A percentile compares a stretch with the other conserved stretches of the same genome.
These are phyloP conservation scores for Henckelia pumila DNA, from an alignment of 257 asterid genomes.

Conservation along the genomic window DNA sequence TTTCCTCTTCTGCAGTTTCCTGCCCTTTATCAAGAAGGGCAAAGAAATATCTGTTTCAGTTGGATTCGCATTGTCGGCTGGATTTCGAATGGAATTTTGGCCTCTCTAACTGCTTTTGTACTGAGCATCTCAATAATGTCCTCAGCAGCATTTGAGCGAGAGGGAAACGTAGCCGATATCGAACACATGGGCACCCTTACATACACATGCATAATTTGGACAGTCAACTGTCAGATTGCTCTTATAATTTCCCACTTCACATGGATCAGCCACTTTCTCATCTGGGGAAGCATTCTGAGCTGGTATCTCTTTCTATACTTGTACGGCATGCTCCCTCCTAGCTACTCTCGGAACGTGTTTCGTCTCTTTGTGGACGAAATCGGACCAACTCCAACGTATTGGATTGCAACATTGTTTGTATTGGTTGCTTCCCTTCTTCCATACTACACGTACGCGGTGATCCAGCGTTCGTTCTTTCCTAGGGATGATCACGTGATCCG, in stretches of 20 bases:
- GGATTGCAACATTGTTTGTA: too few relatives aligned
- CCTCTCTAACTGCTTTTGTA: conserved; percentile 23
- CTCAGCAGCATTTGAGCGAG: too few relatives aligned
- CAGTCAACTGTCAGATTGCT: conserved; percentile 35
- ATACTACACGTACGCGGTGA: too few relatives aligned
- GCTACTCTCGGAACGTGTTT: too few relatives aligned
- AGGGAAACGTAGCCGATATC: too few relatives aligned
- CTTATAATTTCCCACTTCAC: conserved; percentile 31
- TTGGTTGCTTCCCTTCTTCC: too few relatives aligned
- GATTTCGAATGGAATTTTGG: conserved; percentile 25
- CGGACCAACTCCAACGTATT: too few relatives aligned
- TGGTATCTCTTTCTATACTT: conserved; percentile 22
- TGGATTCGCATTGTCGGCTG: conserved; percentile 31
- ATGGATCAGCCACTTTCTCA: conserved; percentile 23
- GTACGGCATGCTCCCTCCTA: too few relatives aligned
- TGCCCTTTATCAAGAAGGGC: conserved; percentile 37
- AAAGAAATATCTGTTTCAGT: conserved; percentile 24
- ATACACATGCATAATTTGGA: conserved; percentile 35
- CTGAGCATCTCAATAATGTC: conserved; percentile 12
- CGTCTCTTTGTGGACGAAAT: too few relatives aligned
- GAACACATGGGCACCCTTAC: conserved; percentile 23
- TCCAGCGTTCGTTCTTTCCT: too few relatives aligned
- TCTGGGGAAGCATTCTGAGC: conserved; percentile 31
- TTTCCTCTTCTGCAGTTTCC: conserved; percentile 30
- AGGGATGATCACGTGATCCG: too few relatives aligned